These are phyloP conservation scores for Rutstroemia sp. DNA, from an alignment of 2,329 filamentous ascomycete genomes.

Conservation along the genomic window DNA sequence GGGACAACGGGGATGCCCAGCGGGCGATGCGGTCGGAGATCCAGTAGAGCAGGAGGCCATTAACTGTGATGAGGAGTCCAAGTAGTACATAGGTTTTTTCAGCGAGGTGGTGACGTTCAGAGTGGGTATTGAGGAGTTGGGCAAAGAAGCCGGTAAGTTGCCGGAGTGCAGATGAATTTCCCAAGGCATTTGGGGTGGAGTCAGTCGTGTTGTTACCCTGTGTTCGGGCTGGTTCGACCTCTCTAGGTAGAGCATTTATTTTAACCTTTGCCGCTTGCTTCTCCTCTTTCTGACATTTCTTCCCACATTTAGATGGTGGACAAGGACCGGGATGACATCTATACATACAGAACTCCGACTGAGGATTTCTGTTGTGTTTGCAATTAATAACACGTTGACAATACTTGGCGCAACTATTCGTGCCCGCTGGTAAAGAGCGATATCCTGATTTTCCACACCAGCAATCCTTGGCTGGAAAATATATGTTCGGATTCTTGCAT, in stretches of 20 bases:
- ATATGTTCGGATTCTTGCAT: neutral
- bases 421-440: neutral
- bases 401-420: neutral
- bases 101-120: no score
- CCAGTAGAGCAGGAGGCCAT: neutral
- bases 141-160: no score
- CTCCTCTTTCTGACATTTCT: neutral
- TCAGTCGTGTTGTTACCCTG: no score
- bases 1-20: neutral
- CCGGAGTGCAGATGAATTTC: no score
- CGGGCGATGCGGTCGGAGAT: neutral
- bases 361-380: neutral
- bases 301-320: neutral
- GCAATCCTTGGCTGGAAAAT: neutral
- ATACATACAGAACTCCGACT: neutral
- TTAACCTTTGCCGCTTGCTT: neutral
- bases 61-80: no score
- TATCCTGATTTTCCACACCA: neutral
- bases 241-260: neutral
- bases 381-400: neutral
- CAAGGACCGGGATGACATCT: conserved; percentile 4
- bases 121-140: no score
- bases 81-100: no score
- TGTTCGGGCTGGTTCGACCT: neutral
- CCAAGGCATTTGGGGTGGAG: no score